phyloP scores from a whole-genome alignment of 73 alveolate genomes.

The Symbiodinium pilosum region DNA sequence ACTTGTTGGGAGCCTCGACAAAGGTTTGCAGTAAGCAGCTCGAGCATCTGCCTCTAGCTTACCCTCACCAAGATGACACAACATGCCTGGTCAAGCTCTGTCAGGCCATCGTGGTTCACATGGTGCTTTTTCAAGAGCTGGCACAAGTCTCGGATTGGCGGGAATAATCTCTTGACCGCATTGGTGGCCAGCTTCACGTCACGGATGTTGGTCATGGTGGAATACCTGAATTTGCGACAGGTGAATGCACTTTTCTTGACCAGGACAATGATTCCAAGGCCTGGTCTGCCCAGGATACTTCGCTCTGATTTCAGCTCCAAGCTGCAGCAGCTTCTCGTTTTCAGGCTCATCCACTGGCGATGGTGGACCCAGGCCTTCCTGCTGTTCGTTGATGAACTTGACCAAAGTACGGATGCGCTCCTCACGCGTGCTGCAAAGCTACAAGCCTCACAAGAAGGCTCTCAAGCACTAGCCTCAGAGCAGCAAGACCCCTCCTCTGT shows the following conservation, averaged over 20 bases:
- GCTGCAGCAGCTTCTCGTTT: slow-evolving; percentile 80
- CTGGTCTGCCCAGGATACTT: not conserved
- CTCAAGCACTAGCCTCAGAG: not conserved
- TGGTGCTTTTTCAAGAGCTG: slow-evolving; percentile 79
- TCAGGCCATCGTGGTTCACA: slow-evolving; percentile 80
- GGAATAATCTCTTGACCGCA: slow-evolving; percentile 75
- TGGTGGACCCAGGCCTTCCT: slow-evolving; percentile 79
- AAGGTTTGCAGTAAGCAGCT: no score
- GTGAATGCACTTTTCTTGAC: not conserved
- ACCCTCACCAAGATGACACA: no score
- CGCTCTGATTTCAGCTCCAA: not conserved
- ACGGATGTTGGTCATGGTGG: slow-evolving; percentile 98
- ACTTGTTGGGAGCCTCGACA: slow-evolving; percentile 97
- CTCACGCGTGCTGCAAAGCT: not conserved
- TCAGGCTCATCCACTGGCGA: slow-evolving; percentile 80
- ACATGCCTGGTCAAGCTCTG: slow-evolving; percentile 74
- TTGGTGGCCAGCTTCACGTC: slow-evolving; percentile 97
- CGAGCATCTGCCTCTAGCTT: no score
- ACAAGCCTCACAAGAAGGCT: not conserved
- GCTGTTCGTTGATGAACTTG: slow-evolving; percentile 62
- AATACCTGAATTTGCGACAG: not conserved
- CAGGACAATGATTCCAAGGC: not conserved
- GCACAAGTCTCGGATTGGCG: slow-evolving; percentile 74
- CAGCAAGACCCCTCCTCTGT: slow-evolving; percentile 4
- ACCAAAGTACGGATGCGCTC: slow-evolving; percentile 72